Percentiles rank a stretch among this genome's conserved stretches.
These are phyloP conservation scores for Strobilomyces echinocephalus DNA, from an alignment of 768 basidiomycete genomes.

Conservation along the genomic window DNA sequence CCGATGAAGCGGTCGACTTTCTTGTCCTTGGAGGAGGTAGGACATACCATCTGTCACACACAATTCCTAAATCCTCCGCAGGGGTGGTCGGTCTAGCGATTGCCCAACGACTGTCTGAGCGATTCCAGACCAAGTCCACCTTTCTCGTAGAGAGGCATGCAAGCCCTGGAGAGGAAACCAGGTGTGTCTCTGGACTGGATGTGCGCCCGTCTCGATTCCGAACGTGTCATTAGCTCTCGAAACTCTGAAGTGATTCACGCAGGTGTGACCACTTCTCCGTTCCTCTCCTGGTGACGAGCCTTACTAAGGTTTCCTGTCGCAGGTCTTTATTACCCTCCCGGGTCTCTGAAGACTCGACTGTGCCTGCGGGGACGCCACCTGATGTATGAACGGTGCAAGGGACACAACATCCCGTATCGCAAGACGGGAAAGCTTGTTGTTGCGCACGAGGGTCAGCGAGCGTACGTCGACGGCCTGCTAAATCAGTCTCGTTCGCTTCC, in stretches of 20 bases:
- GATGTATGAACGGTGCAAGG: slow-evolving; percentile 71
- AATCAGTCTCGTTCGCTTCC: slow-evolving; percentile 52
- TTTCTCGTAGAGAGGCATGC: slow-evolving; percentile 77
- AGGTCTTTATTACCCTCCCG: slow-evolving; percentile 82
- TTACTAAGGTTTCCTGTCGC: neutral
- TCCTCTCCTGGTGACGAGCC: neutral
- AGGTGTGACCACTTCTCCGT: slow-evolving; percentile 37
- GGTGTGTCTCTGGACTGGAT: slow-evolving; percentile 37
- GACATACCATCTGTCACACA: slow-evolving; percentile 13
- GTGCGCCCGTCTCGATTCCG: neutral
- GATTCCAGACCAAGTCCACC: slow-evolving; percentile 64
- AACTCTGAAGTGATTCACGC: slow-evolving; percentile 96
- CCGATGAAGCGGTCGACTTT: slow-evolving; percentile 74
- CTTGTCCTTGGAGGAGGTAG: slow-evolving; percentile 89
- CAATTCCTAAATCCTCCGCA: slow-evolving; percentile 22
- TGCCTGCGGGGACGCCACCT: slow-evolving; percentile 84
- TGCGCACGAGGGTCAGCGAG: slow-evolving; percentile 58
- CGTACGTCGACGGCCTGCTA: slow-evolving; percentile 69
- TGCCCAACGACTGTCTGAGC: slow-evolving; percentile 64
- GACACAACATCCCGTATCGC: slow-evolving; percentile 56
- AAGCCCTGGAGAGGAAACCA: slow-evolving; percentile 80
- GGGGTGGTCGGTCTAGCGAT: slow-evolving; percentile 85
- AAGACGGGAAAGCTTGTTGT: slow-evolving; percentile 90
- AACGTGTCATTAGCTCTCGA: slow-evolving; percentile 54
- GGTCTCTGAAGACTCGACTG: slow-evolving; percentile 79